Conservation (phyloP, 169 alveolate genomes). For the Cryptosporidium tyzzeri region DNA sequence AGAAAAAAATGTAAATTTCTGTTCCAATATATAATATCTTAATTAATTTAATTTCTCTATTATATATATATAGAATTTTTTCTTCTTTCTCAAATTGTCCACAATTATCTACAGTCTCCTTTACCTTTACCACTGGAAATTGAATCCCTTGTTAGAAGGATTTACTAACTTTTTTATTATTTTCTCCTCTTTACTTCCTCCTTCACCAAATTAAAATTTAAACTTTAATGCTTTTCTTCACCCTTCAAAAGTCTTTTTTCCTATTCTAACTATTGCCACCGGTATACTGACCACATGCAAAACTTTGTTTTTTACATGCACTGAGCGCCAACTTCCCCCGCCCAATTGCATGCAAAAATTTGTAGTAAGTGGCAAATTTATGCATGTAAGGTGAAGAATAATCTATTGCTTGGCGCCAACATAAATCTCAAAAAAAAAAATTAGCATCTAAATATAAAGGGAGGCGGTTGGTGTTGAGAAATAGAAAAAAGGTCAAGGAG, state of each 20-base stretch:
- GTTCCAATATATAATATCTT: too few species aligned
- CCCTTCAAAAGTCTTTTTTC: background rate
- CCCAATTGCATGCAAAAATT: slow-evolving; percentile 47
- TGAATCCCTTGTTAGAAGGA: background rate
- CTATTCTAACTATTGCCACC: slow-evolving; percentile 49
- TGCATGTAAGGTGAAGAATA: background rate
- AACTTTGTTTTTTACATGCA: slow-evolving; percentile 61
- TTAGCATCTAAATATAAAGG: slow-evolving; percentile 1
- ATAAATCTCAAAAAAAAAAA: background rate
- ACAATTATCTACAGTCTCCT: background rate
- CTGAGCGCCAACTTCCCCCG: slow-evolving; percentile 8
- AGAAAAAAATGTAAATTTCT: too few species aligned
- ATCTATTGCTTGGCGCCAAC: background rate
- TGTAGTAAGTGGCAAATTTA: slow-evolving; percentile 65
- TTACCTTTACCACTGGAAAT: background rate
- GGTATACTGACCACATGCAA: slow-evolving; percentile 76
- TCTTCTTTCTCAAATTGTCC: background rate
- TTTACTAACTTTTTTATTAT: background rate
- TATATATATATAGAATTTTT: background rate
- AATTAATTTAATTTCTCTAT: too few species aligned
- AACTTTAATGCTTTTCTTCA: background rate
- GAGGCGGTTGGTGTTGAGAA: background rate
- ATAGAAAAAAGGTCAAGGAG: background rate
- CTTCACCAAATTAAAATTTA: background rate
- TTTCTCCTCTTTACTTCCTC: slow-evolving; percentile 17